Evolutionary conservation across 2,329 filamentous ascomycete genomes (phyloP).

Genomic region (Rhinocladiella similis): DNA sequence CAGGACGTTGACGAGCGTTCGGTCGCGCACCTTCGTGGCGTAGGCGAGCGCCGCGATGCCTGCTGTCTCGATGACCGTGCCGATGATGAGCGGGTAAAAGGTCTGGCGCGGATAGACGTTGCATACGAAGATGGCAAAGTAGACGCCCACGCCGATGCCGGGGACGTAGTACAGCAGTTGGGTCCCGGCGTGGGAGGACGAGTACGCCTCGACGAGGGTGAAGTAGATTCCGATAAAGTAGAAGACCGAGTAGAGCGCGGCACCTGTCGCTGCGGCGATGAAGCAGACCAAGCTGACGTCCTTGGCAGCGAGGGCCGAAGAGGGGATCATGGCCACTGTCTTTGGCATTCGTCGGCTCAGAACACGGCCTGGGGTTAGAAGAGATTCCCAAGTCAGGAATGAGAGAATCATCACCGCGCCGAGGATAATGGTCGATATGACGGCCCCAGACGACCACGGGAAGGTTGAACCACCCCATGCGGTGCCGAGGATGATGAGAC

Average conservation of each 20-base stretch:
- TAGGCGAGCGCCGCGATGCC: constrained; percentile 61
- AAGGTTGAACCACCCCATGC: constrained; percentile 45
- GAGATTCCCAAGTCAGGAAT: constrained; percentile 44
- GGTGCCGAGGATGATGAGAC: constrained; percentile 47
- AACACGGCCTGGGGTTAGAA: constrained; percentile 52
- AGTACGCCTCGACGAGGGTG: constrained; percentile 58
- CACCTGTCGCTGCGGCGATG: constrained; percentile 61
- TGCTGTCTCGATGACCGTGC: constrained; percentile 57
- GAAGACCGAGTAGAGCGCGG: constrained; percentile 56
- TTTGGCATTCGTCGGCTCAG: constrained; percentile 52
- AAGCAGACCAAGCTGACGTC: constrained; percentile 64
- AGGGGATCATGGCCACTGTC: constrained; percentile 66
- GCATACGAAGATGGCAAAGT: constrained; percentile 58
- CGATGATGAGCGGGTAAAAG: constrained; percentile 58
- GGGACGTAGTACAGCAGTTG: constrained; percentile 66
- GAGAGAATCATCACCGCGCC: constrained; percentile 37
- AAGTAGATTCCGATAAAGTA: constrained; percentile 72
- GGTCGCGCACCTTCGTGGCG: constrained; percentile 54
- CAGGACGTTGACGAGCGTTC: constrained; percentile 61
- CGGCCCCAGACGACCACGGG: constrained; percentile 45
- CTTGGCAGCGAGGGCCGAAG: constrained; percentile 55
- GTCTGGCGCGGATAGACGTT: constrained; percentile 65
- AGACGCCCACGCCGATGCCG: constrained; percentile 61
- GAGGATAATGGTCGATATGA: constrained; percentile 40
- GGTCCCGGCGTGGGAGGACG: constrained; percentile 52